Evolutionary conservation across 371 early-diverging fungal species (phyloP).

Genomic region (Lichtheimia ramosa): DNA sequence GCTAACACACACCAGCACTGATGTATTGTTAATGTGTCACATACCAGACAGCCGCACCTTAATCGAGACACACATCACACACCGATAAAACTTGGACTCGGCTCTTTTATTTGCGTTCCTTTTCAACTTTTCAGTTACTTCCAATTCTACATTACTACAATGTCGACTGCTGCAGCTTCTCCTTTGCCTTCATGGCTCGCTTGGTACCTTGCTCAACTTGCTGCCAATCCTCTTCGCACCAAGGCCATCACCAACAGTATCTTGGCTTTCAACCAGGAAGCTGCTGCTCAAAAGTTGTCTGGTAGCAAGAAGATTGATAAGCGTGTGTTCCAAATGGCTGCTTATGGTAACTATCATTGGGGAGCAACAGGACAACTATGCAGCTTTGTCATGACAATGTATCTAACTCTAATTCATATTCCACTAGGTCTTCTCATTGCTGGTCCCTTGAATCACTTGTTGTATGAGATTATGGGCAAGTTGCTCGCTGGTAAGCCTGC

Average conservation of each 20-base stretch:
- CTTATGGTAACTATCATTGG: slow-evolving; percentile 58
- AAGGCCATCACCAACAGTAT: slow-evolving; percentile 81
- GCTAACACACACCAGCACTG: no score
- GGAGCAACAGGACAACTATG: background rate
- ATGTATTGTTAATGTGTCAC: no score
- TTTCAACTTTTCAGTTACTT: background rate
- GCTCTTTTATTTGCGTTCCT: slow-evolving; percentile 3
- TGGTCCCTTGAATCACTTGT: slow-evolving; percentile 73
- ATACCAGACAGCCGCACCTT: no score
- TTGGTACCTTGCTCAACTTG: slow-evolving; percentile 64
- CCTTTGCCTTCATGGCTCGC: slow-evolving; percentile 43
- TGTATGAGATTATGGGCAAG: slow-evolving; percentile 66
- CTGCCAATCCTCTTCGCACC: slow-evolving; percentile 69
- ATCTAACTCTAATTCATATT: background rate
- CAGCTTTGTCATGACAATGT: background rate
- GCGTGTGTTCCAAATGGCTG: slow-evolving; percentile 78
- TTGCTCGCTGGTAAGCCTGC: slow-evolving; percentile 64
- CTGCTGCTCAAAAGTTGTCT: slow-evolving; percentile 71
- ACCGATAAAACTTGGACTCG: background rate
- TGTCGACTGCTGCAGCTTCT: slow-evolving; percentile 11
- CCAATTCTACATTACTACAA: slow-evolving; percentile 1
- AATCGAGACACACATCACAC: no score
- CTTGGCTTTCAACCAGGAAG: slow-evolving; percentile 77
- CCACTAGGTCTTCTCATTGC: slow-evolving; percentile 54
- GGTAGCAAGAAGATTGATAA: slow-evolving; percentile 62